Base-by-base conservation (phyloP, 2,329 filamentous ascomycete genomes). In the Botrytis tulipae region DNA sequence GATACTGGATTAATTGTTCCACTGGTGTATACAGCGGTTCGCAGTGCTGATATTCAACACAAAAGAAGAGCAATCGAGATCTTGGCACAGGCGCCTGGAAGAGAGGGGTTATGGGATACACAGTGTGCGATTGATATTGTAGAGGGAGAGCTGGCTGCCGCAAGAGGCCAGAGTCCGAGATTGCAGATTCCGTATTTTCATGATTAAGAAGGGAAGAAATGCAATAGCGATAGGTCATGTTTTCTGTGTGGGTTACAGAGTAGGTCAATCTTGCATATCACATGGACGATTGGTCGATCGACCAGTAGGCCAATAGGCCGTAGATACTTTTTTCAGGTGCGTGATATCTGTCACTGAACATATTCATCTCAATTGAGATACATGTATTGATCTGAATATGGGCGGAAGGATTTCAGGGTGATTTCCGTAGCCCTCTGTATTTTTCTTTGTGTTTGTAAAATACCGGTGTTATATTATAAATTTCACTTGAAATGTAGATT, bases 81-180 rank as follows among this genome's bases (percentile, higher is more conserved):
- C 4, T 73, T 80, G 14, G 62, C 68, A 16, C 73, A 73, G 46
- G 72, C 75, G 4, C 77, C 76, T 8, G 77, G 79, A 48, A 62
- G 77, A 60, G 79, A 80, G 75, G 79, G 79, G 5, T 76, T 78
- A 73, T 80, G 79, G 79, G 77, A 80, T 71, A 75, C 76, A 4
- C 73, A 76, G 16, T 75, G 78, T 65, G 77, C 77, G 20, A 69
- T 76, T 37, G 70, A 71, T 20, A 75, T 78, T 7, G 77, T 76
- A 25, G 75, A 66, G 16, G 67, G 73, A 25, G 73, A 72, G 18
- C 29, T 75, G 20, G 37, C n/a, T 29, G 54, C 44, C 32, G 48
- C 42, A 25, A 48, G 25, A 29, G 57, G 59, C 32, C 29, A 44
- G 7, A 48, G 37, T 57, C 35, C 44, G n/a, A 48, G 63, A 12